Percentiles rank a stretch among this genome's conserved stretches.
phyloP scores from a whole-genome alignment of 2,329 filamentous ascomycete species.

The Pseudopithomyces chartarum region DNA sequence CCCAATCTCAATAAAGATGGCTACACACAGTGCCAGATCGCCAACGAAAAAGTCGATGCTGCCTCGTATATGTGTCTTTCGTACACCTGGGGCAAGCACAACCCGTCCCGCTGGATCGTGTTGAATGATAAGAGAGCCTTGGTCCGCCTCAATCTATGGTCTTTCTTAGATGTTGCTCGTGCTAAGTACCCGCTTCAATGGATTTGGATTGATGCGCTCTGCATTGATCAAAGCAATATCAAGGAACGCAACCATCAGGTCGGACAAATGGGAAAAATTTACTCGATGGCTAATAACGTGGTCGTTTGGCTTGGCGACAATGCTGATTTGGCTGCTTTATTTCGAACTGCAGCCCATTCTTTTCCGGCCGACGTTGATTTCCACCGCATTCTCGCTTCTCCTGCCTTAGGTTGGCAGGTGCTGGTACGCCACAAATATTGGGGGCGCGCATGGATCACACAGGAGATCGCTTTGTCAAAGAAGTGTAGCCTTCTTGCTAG shows the following conservation, averaged over 20 bases:
- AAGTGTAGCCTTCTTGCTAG: neutral
- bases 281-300: neutral
- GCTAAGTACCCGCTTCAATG: neutral
- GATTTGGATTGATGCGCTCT: slow-evolving; percentile 12
- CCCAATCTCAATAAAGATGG: neutral
- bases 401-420: neutral
- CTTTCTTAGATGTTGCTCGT: neutral
- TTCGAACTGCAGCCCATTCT: neutral
- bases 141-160: neutral
- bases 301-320: slow-evolving; percentile 18
- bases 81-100: neutral
- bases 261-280: slow-evolving; percentile 9
- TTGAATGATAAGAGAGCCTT: neutral
- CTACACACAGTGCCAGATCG: neutral
- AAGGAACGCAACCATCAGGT: slow-evolving; percentile 9
- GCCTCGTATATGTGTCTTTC: neutral
- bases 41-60: neutral
- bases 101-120: neutral
- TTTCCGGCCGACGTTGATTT: neutral
- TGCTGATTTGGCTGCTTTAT: neutral
- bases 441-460: neutral
- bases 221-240: slow-evolving; percentile 10
- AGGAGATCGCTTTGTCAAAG: neutral
- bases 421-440: neutral
- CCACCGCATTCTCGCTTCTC: neutral